Evolutionary conservation across 805 yeast species (phyloP), one percentile per base, ranked within the genome.

Genomic region (Cyberlindnera maritima): DNA sequence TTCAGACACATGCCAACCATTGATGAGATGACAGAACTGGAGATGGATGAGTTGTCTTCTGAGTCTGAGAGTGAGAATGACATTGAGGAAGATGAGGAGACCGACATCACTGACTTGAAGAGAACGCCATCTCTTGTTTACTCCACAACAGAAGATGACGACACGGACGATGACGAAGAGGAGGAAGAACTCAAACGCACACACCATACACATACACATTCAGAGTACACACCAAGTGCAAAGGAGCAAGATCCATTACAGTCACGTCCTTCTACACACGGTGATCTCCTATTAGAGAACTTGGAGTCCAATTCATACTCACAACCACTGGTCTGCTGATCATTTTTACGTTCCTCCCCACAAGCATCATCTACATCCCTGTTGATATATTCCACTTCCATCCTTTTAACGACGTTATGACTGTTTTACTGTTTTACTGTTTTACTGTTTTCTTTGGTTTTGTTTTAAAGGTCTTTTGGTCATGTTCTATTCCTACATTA

Each of bases 1-100:
- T 4, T 15, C 45, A 58, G 59, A 55, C 35, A 46, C n/a, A 39
- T 59, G 48, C 61, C 61, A 34, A 54, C 60, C 10, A 52, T 55
- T 28, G 59, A 55, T 17, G 63, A 59, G 39, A 15, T 53, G 35
- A 28, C 45, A 3, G 61, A 56, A 23, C 42, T 42, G 9, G 63
- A 59, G 15, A 29, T 54, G 15, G 55, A 56, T 7, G 53, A 51
- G 9, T 17, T 54, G 26, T 44, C 38, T 6, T 41, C 44, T 17
- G 42, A 31, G 14, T 46, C 55, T 21, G 25, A 21, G 25, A 21
- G 25, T 21, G 25, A 21, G 9, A 6, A n/a, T 15, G 52, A 49
- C 15, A 48, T 39, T 29, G 56, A 52, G 2, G 51, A 39, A 8
- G 49, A 48, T 13, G 53, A 49, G 2, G 61, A 57, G 43, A 43